Evolutionary conservation across 768 basidiomycete genomes (phyloP), one percentile per base, ranked within the genome.

Genomic region (Mycena polygramma): DNA sequence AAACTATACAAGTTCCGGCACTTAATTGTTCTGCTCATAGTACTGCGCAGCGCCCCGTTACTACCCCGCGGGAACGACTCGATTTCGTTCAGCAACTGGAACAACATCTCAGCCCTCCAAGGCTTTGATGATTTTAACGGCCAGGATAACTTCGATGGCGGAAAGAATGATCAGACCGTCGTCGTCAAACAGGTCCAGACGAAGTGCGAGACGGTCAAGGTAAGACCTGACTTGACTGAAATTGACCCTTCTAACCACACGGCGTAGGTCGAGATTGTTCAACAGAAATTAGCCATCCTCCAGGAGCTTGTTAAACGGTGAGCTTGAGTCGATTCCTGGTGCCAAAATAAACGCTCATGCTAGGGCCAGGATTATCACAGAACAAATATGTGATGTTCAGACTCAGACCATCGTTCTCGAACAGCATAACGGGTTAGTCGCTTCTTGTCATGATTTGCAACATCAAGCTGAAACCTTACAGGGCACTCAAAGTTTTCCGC

Each of bases 361-460:
- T 8, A 19, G 15, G 39, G 14, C 45, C 48, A 78, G 78, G 41
- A 75, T 78, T n/a, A 72, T 77, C 54, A 76, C 73, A 30, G 75
- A 79, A 61, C 77, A 77, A 43, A 75, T 79, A 30, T 80, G 79
- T 65, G 75, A 79, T 46, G 79, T 79, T 51, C 73, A 79, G 59
- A 75, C 75, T 48, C 79, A 81, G 58, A 77, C 76, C 5, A 74
- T 80, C 36, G 75, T 76, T 46, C 66, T 75, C 15, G 72, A 62
- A 20, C 73, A 76, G 49, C 68, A 72, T 52, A 59, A 64, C n/a
- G 70, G 68, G 63, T 71, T 30, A 24, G 54, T 39, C 26, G 19
- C 24, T 24, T 22, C 17, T 15, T 17, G 17, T 35, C 24, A 30
- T 9, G 24, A 15, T 37, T 35, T 46, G 30, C 49, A 59, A 14